Base-by-base conservation (phyloP, 768 basidiomycete genomes). In the Russula foetens region DNA sequence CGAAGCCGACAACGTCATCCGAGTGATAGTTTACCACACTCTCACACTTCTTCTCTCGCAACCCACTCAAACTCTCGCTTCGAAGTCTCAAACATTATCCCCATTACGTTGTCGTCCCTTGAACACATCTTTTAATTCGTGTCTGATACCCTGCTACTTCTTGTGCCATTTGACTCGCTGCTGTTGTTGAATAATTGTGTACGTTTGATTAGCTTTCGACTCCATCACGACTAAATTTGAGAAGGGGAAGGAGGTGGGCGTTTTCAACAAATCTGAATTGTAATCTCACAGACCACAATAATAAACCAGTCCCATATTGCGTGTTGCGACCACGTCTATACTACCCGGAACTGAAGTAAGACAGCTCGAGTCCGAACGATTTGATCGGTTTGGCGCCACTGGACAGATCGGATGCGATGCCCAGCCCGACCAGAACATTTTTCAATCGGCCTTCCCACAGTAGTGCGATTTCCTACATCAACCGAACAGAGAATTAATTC, bases 381-480 rank as follows among this genome's bases (percentile, higher is more conserved):
- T 85, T 86, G 63, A 98, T 92, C 11, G 94, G 94, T 70, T 88
- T 91, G 51, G 86, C 81, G 46, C 90, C 79, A 68, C 84, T 90
- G 2, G 90, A 84, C 15, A 98, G 79, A 71, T 98, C 92, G 3
- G 92, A 92, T n/a, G 93, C 81, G 17, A 97, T 84, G 6, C 96
- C 96, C 29, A 96, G 71, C 64, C 93, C 90, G 63, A 98, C 84
- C 8, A 98, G 76, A 77, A 94, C 86, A 67, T 93, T 92, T 54
- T 86, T 83, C 67, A 98, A 72, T 23, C 95, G 84, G 15, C 95
- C 93, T 75, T 97, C 92, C 90, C 96, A 98, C 71, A 97, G 82
- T 43, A 98, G 70, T 5, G 95, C 88, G 21, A 98, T 79, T 63
- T 93, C 88, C 94, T 94, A 59, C 28, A 64, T 24, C 9, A 51